Evolutionary conservation across 129 eudicot genomes (phyloP).

Genomic region (Silybum marianum): DNA sequence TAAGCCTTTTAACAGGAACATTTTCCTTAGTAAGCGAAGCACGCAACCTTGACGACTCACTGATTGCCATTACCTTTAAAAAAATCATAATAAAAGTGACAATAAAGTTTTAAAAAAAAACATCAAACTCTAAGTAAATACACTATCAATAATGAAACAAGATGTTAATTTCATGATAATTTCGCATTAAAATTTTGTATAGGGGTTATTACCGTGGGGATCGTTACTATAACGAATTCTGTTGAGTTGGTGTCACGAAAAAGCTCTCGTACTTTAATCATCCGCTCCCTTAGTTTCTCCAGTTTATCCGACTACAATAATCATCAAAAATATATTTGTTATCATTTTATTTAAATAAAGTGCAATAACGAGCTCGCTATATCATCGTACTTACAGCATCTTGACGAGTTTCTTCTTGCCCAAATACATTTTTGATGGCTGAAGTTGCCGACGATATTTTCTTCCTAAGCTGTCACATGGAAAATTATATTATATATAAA

Average conservation of each 20-base stretch:
- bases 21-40: conserved; percentile 85
- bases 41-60: conserved; percentile 85
- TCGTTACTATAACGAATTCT: conserved; percentile 92
- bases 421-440: conserved; percentile 91
- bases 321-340: background rate
- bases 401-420: conserved; percentile 59
- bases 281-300: conserved; percentile 77
- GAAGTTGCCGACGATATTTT: conserved; percentile 90
- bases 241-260: conserved; percentile 86
- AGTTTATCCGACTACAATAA: conserved; percentile 69
- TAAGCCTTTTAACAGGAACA: conserved; percentile 93
- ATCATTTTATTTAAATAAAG: background rate
- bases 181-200: background rate
- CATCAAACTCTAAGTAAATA: background rate
- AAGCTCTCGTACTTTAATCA: conserved; percentile 94
- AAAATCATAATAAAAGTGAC: conserved; percentile 10
- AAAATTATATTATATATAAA: conserved; percentile 16
- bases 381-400: conserved; percentile 62
- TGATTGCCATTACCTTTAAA: conserved; percentile 86
- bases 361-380: background rate
- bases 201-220: conserved; percentile 80
- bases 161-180: no score
- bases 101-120: background rate
- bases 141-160: no score
- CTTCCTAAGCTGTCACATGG: conserved; percentile 65